Evolutionary conservation across 2,329 filamentous ascomycete species (phyloP).

Genomic region (Aschersonia sp.): DNA sequence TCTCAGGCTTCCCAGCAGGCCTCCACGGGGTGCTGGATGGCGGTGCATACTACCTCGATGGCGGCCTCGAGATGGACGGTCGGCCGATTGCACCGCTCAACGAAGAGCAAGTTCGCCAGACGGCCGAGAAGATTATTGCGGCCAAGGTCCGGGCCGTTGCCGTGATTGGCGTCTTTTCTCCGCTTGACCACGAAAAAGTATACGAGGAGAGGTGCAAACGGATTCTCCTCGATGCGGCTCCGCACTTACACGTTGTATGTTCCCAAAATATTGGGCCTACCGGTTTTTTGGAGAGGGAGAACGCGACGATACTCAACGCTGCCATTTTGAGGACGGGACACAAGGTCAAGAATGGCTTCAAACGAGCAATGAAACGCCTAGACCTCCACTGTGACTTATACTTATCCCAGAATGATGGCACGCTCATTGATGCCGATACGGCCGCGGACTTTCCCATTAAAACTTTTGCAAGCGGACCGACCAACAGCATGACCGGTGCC

Average conservation of each 20-base stretch:
- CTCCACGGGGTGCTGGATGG: conserved; percentile 26
- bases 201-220: conserved; percentile 24
- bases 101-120: conserved; percentile 19
- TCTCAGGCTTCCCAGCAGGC: conserved; percentile 27
- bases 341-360: conserved; percentile 31
- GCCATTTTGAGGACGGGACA: conserved; percentile 32
- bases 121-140: conserved; percentile 17
- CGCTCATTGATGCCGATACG: conserved; percentile 29
- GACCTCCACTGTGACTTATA: conserved; percentile 27
- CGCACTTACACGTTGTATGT: conserved; percentile 23
- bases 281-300: conserved; percentile 32
- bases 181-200: conserved; percentile 24
- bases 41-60: conserved; percentile 25
- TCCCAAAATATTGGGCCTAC: conserved; percentile 28
- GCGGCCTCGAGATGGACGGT: conserved; percentile 33
- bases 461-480: conserved; percentile 38
- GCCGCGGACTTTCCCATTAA: conserved; percentile 35
- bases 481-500: conserved; percentile 37
- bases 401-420: conserved; percentile 39
- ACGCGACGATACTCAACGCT: conserved; percentile 40
- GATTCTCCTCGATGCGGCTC: conserved; percentile 20
- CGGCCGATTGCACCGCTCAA: conserved; percentile 25
- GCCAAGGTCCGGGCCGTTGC: conserved; percentile 23
- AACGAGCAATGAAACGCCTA: conserved; percentile 27
- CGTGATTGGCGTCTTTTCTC: conserved; percentile 30